Base-by-base conservation (phyloP, 192 early-diverging fungal species). In the Neocallimastix lanati region DNA sequence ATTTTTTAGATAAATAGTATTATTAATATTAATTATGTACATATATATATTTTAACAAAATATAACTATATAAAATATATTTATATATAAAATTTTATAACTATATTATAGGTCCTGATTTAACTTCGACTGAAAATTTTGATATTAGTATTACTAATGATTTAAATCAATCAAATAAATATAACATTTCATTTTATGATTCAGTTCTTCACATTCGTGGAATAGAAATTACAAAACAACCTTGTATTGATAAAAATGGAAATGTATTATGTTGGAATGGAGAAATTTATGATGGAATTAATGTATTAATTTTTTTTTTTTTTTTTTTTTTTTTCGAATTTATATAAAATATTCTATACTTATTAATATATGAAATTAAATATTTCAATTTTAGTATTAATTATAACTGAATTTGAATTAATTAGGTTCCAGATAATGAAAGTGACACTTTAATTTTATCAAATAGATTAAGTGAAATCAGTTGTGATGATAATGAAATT, bases 211-310 rank as follows among this genome's bases (percentile, higher is more conserved):
- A 94, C 83, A 84, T 94, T 28, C 88, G 93, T 28, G 93, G 93
- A 18, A 79, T 84, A 28, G 36, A 81, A 21, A 82, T 89, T 0
- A 84, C 86, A 29, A 81, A 82, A 6, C 93, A 94, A 80, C 93
- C 93, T 0, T 82, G 90, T 28, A 79, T 87, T 28, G 83, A 85
- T 76, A n/a, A 50, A 12, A 78, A 83, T 21, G 83, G 85, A 28
- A 86, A 92, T 76, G 79, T 92, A 25, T 82, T 93, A 25, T 85
- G 89, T 82, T 94, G 92, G 93, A 98, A 98, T 83, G 96, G 96
- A 29, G 96, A 98, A 82, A 88, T 96, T 28, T 98, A 95, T 86
- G 88, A 85, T 67, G 94, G 94, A 1, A 82, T 94, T 5, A 82
- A 88, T 29, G 88, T 93, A 29, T 33, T n/a, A n/a, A n/a, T n/a